Percentiles rank a stretch among this genome's conserved stretches.
phyloP scores from a whole-genome alignment of 73 alveolate species.

The Paramecium biaurelia region DNA sequence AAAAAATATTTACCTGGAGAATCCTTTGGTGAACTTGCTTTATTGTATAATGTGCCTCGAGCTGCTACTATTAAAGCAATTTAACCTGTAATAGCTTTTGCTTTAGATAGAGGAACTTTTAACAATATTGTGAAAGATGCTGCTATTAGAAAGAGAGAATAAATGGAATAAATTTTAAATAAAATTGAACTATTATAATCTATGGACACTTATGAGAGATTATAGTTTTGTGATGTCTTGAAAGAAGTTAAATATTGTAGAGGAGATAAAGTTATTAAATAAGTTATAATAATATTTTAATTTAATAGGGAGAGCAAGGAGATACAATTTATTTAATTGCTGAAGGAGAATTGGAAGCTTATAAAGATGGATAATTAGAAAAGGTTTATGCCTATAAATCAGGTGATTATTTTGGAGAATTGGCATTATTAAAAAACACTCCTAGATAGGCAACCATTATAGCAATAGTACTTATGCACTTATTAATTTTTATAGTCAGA shows the following conservation, averaged over 20 bases:
- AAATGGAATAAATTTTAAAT: conserved; percentile 78
- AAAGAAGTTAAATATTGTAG: conserved; percentile 16
- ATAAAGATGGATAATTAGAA: conserved; percentile 73
- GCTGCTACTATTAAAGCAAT: conserved; percentile 88
- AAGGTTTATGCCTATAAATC: conserved; percentile 81
- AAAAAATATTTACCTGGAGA: conserved; percentile 77
- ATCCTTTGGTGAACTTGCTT: conserved; percentile 85
- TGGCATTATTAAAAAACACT: conserved; percentile 90
- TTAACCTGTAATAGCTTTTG: conserved; percentile 76
- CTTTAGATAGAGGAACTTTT: conserved; percentile 92
- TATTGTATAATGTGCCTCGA: conserved; percentile 92
- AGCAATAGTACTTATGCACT: conserved; percentile 60
- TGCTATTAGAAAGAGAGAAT: conserved; percentile 88
- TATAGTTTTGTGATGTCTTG: conserved; percentile 87
- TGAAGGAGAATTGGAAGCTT: conserved; percentile 76
- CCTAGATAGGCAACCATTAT: conserved; percentile 94
- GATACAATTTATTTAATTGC: conserved; percentile 77
- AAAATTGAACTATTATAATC: conserved; percentile 76
- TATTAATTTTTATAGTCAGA: conserved; percentile 52
- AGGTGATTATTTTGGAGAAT: conserved; percentile 97
- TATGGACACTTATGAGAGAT: conserved; percentile 87
- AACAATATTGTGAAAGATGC: conserved; percentile 91
- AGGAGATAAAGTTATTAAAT: conserved; percentile 54
- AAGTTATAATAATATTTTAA: conserved; percentile 49
- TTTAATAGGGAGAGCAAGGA: conserved; percentile 75